phyloP scores from a whole-genome alignment of 306 rosid genomes.

The Echinosophora koreensis region DNA sequence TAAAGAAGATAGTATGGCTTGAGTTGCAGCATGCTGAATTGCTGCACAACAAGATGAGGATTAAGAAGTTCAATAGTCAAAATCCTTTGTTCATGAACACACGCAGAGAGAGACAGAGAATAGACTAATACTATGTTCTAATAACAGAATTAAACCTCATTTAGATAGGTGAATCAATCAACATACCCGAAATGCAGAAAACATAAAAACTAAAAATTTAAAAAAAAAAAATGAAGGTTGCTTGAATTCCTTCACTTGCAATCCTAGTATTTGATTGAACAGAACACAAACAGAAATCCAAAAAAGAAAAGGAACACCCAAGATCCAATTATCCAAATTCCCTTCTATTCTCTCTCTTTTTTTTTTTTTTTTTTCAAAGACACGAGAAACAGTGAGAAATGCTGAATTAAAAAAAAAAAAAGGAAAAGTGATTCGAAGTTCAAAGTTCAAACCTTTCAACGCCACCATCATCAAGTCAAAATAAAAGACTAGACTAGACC shows the following conservation, averaged over 20 bases:
- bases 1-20: neutral
- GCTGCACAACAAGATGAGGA: neutral
- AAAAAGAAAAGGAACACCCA: constrained; percentile 7
- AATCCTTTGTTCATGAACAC: neutral
- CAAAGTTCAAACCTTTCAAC: constrained; percentile 47
- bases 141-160: constrained; percentile 27
- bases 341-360: constrained; percentile 41
- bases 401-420: constrained; percentile 5
- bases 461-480: constrained; percentile 43
- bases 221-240: neutral
- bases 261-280: neutral
- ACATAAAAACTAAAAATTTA: neutral
- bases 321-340: constrained; percentile 49
- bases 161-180: constrained; percentile 17
- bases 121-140: neutral
- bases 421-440: constrained; percentile 31
- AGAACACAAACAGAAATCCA: neutral
- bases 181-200: constrained; percentile 15
- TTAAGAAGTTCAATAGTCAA: neutral
- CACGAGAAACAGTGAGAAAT: constrained; percentile 34
- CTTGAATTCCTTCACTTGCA: neutral
- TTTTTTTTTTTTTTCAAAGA: constrained; percentile 38
- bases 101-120: neutral
- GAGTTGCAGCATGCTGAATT: constrained; percentile 6
- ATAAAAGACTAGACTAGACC: constrained; percentile 24